Evolutionary conservation across 441 rosid species (phyloP).

Genomic region (Eutrema salsugineum): DNA sequence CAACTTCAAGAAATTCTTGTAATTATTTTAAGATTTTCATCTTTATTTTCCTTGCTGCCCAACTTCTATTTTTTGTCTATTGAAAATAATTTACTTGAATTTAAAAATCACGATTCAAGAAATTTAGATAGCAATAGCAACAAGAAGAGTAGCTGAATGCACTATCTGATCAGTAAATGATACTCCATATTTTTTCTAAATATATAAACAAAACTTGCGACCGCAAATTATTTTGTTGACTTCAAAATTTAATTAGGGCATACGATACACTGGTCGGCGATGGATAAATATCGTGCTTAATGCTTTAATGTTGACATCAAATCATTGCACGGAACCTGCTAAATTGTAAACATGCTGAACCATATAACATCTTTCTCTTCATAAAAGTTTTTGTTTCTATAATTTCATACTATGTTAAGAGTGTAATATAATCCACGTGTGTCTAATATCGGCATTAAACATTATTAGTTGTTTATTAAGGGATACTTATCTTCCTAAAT

Average conservation of each 20-base stretch:
- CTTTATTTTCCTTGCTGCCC: too few relatives aligned
- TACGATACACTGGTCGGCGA: background rate
- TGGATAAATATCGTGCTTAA: background rate
- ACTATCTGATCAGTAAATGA: too few relatives aligned
- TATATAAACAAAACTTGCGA: background rate
- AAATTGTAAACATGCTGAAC: background rate
- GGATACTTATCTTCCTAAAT: background rate
- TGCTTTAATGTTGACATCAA: background rate
- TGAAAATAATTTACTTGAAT: too few relatives aligned
- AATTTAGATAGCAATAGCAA: too few relatives aligned
- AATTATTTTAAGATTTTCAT: too few relatives aligned
- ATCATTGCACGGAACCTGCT: background rate
- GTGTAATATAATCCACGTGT: background rate
- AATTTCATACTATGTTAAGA: background rate
- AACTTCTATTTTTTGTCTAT: too few relatives aligned
- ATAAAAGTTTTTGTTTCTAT: background rate
- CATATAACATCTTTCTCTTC: background rate
- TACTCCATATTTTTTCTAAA: background rate
- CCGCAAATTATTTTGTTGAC: background rate
- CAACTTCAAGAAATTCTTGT: background rate
- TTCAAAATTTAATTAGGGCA: background rate
- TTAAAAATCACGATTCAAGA: too few relatives aligned
- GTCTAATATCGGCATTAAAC: background rate
- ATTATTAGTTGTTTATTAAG: background rate
- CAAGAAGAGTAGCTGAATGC: too few relatives aligned